Percentiles rank a stretch among this genome's conserved stretches.
These are phyloP conservation scores for Myxozyma neglecta DNA, from an alignment of 805 yeast genomes.

Conservation along the genomic window DNA sequence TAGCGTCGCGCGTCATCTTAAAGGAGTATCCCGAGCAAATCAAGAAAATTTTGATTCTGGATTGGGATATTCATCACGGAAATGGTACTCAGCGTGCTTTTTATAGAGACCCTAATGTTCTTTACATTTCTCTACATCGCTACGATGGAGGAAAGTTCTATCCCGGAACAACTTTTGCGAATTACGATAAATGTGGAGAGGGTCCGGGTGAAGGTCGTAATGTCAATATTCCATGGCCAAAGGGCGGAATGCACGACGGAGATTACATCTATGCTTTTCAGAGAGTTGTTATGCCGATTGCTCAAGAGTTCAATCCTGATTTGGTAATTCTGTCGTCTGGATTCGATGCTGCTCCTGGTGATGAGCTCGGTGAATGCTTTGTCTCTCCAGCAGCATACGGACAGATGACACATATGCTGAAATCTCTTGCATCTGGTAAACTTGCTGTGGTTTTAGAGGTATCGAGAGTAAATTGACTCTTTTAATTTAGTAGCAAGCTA, in stretches of 20 bases:
- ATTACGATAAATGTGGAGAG: conserved; percentile 76
- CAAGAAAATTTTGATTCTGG: conserved; percentile 75
- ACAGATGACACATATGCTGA: conserved; percentile 89
- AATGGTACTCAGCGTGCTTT: conserved; percentile 97
- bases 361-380: conserved; percentile 93
- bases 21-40: conserved; percentile 86
- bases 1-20: conserved; percentile 85
- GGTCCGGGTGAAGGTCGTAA: conserved; percentile 77
- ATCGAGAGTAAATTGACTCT: background rate
- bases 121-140: conserved; percentile 88
- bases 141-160: conserved; percentile 89
- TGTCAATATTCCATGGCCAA: conserved; percentile 92
- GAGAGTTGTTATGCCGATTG: conserved; percentile 81
- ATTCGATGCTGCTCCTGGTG: conserved; percentile 98
- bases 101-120: conserved; percentile 81
- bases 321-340: conserved; percentile 91
- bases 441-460: conserved; percentile 79
- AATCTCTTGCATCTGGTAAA: conserved; percentile 84
- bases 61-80: conserved; percentile 99
- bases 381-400: conserved; percentile 96
- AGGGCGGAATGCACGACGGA: conserved; percentile 89
- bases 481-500: conserved; percentile 42
- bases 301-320: conserved; percentile 88
- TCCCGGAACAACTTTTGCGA: conserved; percentile 90
- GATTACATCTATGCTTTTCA: conserved; percentile 92